Conservation (phyloP, 2,329 filamentous ascomycete genomes). For the Didymella keratinophila region DNA sequence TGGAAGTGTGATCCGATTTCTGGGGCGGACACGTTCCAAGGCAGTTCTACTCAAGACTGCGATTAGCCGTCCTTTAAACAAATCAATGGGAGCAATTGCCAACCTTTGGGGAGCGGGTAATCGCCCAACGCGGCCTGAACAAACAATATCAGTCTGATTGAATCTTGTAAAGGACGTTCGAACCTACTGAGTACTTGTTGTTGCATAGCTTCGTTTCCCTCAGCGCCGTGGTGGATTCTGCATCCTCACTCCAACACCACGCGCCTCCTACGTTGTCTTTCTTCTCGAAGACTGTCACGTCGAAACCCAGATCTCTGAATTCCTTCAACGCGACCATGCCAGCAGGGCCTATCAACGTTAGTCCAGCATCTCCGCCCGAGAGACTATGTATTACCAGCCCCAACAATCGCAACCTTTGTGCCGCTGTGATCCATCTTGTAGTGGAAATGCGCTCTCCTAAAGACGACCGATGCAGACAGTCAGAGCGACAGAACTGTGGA, state of each 20-base stretch:
- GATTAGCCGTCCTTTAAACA: no score
- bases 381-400: not conserved
- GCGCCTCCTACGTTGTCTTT: not conserved
- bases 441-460: no score
- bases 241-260: not conserved
- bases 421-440: not conserved
- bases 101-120: not conserved
- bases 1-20: not conserved
- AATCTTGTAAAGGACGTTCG: no score
- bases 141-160: not conserved
- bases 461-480: not conserved
- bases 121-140: not conserved
- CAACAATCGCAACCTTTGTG: not conserved
- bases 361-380: not conserved
- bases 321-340: not conserved
- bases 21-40: not conserved
- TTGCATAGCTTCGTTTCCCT: not conserved
- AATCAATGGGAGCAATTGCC: no score
- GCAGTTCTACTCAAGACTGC: not conserved
- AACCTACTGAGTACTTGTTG: not conserved
- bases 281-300: not conserved
- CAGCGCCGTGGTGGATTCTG: not conserved
- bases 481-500: not conserved
- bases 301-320: not conserved
- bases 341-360: not conserved